Evolutionary conservation across 805 yeast species (phyloP).

Genomic region (Zygosaccharomyces bisporus): DNA sequence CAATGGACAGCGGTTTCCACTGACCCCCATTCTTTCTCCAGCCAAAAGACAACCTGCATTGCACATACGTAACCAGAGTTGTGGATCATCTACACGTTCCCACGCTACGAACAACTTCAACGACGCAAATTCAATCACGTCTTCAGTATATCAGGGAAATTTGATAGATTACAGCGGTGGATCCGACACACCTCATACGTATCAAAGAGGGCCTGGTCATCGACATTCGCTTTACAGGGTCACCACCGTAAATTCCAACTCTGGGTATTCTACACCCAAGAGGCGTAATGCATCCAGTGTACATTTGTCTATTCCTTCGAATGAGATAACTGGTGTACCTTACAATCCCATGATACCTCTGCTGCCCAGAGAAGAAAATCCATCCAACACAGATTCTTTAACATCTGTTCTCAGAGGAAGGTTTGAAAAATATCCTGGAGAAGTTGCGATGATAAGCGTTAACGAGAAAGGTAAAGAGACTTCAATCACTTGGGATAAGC

Average conservation of each 20-base stretch:
- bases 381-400: constrained; percentile 54
- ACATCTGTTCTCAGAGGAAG: constrained; percentile 71
- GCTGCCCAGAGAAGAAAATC: constrained; percentile 40
- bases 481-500: constrained; percentile 84
- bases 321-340: constrained; percentile 17
- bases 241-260: constrained; percentile 32
- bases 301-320: constrained; percentile 35
- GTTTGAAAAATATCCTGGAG: constrained; percentile 60
- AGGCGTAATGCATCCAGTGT: constrained; percentile 20
- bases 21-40: constrained; percentile 12
- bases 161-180: constrained; percentile 15
- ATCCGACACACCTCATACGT: constrained; percentile 1
- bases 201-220: constrained; percentile 4
- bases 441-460: constrained; percentile 65
- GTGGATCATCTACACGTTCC: constrained; percentile 11
- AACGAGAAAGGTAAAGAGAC: constrained; percentile 81
- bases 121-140: constrained; percentile 36
- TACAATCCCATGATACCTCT: constrained; percentile 36
- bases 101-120: constrained; percentile 6
- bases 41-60: constrained; percentile 3
- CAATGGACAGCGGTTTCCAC: constrained; percentile 10
- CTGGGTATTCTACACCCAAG: constrained; percentile 17
- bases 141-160: constrained; percentile 12
- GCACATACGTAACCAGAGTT: constrained; percentile 13
- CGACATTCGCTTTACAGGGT: constrained; percentile 26